These are phyloP conservation scores for Fusarium sp. DNA, from an alignment of 2,329 filamentous ascomycete species.

Conservation along the genomic window DNA sequence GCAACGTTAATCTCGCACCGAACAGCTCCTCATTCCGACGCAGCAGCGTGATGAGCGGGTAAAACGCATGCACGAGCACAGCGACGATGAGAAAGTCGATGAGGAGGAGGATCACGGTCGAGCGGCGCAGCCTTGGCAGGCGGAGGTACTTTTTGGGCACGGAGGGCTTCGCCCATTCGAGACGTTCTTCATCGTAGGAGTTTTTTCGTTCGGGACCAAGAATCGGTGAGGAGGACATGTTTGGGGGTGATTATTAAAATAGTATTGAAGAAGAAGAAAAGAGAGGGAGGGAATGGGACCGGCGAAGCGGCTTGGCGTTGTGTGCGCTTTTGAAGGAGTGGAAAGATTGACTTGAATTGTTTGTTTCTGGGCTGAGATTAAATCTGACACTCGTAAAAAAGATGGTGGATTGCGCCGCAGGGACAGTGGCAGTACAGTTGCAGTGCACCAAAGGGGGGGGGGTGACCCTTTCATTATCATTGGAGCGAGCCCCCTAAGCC, in stretches of 20 bases:
- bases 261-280: neutral
- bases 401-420: neutral
- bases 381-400: neutral
- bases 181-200: constrained; percentile 41
- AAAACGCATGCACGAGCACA: constrained; percentile 73
- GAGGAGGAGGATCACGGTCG: constrained; percentile 66
- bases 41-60: constrained; percentile 75
- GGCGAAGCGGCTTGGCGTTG: neutral
- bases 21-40: constrained; percentile 54
- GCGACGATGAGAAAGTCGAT: constrained; percentile 71
- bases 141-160: constrained; percentile 39
- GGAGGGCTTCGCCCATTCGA: constrained; percentile 33
- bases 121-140: constrained; percentile 32
- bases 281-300: neutral
- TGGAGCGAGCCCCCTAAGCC: neutral
- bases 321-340: constrained; percentile 1
- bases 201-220: constrained; percentile 17
- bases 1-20: constrained; percentile 37
- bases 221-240: constrained; percentile 23
- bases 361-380: neutral
- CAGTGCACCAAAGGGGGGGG: constrained; percentile 1
- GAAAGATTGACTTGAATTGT: constrained; percentile 3
- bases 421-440: neutral
- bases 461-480: constrained; percentile 18
- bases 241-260: neutral